These are phyloP conservation scores for Mycena latifolia DNA, from an alignment of 768 basidiomycete species.

Conservation along the genomic window DNA sequence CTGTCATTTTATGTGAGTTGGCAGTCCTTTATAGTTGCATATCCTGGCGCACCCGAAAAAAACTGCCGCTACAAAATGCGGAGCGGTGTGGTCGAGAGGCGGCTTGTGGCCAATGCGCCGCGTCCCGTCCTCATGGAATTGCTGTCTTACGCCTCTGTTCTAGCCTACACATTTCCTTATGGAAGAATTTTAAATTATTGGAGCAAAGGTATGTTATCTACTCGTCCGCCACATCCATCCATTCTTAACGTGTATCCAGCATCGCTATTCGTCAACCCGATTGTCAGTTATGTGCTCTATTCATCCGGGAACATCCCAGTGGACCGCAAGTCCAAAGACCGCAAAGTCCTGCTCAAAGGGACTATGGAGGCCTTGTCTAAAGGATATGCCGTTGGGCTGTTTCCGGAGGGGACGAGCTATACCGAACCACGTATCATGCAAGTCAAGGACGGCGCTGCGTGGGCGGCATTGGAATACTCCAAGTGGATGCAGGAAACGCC, in stretches of 20 bases:
- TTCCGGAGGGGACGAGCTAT: constrained; percentile 95
- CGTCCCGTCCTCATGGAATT: no score
- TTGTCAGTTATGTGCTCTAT: constrained; percentile 77
- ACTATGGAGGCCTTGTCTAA: constrained; percentile 87
- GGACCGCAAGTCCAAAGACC: constrained; percentile 94
- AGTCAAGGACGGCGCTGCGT: constrained; percentile 93
- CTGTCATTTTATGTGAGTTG: constrained; percentile 80
- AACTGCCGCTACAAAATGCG: no score
- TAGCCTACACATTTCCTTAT: constrained; percentile 88
- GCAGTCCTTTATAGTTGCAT: no score
- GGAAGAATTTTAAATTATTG: constrained; percentile 88
- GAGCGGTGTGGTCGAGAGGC: no score
- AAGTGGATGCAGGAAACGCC: constrained; percentile 79
- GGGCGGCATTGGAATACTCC: constrained; percentile 94
- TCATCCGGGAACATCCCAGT: constrained; percentile 98
- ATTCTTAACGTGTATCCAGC: constrained; percentile 53
- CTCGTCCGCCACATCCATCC: background rate
- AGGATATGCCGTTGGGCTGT: constrained; percentile 91
- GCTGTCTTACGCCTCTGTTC: background rate
- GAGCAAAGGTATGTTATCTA: constrained; percentile 83
- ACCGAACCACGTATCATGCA: constrained; percentile 95
- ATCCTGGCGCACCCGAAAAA: no score
- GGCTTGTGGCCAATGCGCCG: no score
- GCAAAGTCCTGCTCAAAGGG: constrained; percentile 87
- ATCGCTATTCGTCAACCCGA: constrained; percentile 84